Conservation (phyloP, 1,139 yeast genomes). For the Magnusiomyces tetraspermus region DNA sequence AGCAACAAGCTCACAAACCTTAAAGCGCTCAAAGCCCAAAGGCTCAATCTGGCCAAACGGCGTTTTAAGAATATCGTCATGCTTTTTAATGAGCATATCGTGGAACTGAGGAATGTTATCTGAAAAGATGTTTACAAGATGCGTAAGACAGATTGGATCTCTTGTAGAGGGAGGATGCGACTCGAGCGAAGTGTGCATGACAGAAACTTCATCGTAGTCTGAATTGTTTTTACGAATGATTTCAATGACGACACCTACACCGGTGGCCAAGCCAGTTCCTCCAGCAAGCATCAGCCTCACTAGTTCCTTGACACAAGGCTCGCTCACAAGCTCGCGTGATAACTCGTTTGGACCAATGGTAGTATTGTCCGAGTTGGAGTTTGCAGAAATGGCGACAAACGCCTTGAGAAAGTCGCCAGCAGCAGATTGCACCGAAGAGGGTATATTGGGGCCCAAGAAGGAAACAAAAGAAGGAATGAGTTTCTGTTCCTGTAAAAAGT, state of each 20-base stretch:
- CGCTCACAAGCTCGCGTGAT: conserved; percentile 79
- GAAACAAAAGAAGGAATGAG: conserved; percentile 51
- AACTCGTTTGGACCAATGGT: conserved; percentile 95
- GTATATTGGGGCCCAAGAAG: conserved; percentile 47
- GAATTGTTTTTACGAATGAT: conserved; percentile 92
- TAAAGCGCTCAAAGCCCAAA: conserved; percentile 88
- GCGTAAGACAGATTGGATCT: conserved; percentile 91
- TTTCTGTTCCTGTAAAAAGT: conserved; percentile 54
- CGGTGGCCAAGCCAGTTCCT: conserved; percentile 86
- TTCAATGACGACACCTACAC: conserved; percentile 93
- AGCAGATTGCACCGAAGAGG: conserved; percentile 74
- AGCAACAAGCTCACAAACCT: conserved; percentile 89
- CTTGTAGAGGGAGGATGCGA: conserved; percentile 92
- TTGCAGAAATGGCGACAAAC: conserved; percentile 87
- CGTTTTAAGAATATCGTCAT: conserved; percentile 43
- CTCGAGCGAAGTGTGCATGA: conserved; percentile 74
- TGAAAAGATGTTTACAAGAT: conserved; percentile 72
- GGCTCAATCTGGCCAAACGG: conserved; percentile 76
- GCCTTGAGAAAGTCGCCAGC: conserved; percentile 95
- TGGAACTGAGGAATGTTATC: conserved; percentile 64
- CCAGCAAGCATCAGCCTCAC: conserved; percentile 83
- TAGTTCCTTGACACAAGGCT: conserved; percentile 52
- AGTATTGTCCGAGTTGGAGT: conserved; percentile 69
- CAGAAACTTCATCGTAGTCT: conserved; percentile 87
- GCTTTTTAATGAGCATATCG: conserved; percentile 38